Conservation (phyloP, 176 grass and related monocot genomes). For the Carex littledalei region DNA sequence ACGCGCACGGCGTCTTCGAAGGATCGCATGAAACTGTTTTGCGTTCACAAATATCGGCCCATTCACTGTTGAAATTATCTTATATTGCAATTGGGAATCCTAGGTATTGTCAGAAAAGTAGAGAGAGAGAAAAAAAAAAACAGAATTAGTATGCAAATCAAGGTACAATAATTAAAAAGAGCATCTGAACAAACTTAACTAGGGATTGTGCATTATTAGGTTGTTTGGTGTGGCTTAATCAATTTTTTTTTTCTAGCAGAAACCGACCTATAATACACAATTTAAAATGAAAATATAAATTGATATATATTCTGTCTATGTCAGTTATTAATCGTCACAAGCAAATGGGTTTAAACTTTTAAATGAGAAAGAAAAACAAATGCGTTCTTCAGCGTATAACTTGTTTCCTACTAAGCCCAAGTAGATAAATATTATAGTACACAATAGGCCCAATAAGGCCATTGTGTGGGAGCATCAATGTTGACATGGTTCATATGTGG, state of each 20-base stretch:
- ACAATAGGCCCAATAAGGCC: background rate
- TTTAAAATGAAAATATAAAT: background rate
- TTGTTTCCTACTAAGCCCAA: background rate
- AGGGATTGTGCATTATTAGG: background rate
- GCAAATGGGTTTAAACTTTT: background rate
- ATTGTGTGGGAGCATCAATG: background rate
- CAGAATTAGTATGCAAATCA: background rate
- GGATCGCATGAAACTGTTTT: constrained; percentile 67
- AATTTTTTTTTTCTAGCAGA: background rate
- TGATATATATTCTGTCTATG: background rate
- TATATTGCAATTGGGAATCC: constrained; percentile 41
- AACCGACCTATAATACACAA: background rate
- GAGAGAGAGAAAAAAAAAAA: background rate
- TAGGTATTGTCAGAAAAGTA: background rate
- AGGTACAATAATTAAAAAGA: background rate
- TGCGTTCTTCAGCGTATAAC: background rate
- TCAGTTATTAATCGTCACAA: background rate
- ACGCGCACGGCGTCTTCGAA: constrained; percentile 46
- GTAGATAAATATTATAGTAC: background rate
- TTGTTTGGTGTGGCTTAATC: background rate
- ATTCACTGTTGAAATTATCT: constrained; percentile 20
- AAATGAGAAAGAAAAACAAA: background rate
- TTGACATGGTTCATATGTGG: background rate
- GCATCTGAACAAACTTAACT: background rate
- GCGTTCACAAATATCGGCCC: constrained; percentile 57